A percentile compares a stretch with the other conserved stretches of the same genome.
These are phyloP conservation scores for Termitomyces heimii DNA, from an alignment of 768 basidiomycete species.

Conservation along the genomic window DNA sequence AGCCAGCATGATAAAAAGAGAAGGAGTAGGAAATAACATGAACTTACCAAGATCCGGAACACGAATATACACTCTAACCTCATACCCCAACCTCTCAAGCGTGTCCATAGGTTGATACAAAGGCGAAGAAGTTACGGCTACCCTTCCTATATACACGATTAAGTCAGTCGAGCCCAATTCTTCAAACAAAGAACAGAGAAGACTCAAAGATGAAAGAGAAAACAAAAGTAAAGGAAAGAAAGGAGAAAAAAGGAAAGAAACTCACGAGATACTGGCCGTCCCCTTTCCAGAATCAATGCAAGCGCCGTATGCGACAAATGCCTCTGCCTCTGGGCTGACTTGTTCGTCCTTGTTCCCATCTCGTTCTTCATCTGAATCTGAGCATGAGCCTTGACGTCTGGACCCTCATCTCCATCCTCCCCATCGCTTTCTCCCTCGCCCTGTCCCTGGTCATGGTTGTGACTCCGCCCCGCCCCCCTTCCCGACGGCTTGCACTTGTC, in stretches of 20 bases:
- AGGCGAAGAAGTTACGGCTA: slow-evolving; percentile 77
- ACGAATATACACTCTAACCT: slow-evolving; percentile 61
- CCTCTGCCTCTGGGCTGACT: background rate
- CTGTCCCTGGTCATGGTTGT: background rate
- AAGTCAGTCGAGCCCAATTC: background rate
- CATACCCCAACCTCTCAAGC: slow-evolving; percentile 69
- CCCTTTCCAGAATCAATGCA: slow-evolving; percentile 75
- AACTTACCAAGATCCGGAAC: slow-evolving; percentile 55
- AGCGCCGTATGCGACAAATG: slow-evolving; percentile 77
- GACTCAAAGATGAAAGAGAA: background rate
- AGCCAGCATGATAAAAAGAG: background rate
- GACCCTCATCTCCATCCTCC: background rate
- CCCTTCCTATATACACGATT: slow-evolving; percentile 34
- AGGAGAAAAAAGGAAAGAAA: background rate
- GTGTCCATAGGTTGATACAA: slow-evolving; percentile 77
- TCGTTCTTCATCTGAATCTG: background rate
- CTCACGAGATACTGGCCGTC: slow-evolving; percentile 61
- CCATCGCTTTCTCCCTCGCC: background rate
- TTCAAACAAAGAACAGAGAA: background rate
- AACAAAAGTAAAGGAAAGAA: background rate
- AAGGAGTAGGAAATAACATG: too few species aligned
- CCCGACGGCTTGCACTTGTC: background rate
- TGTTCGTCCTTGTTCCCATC: background rate
- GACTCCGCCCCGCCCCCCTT: background rate
- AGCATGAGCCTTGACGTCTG: background rate